Base-by-base conservation (phyloP, 2,329 filamentous ascomycete genomes). In the Trichoderma lentiforme region DNA sequence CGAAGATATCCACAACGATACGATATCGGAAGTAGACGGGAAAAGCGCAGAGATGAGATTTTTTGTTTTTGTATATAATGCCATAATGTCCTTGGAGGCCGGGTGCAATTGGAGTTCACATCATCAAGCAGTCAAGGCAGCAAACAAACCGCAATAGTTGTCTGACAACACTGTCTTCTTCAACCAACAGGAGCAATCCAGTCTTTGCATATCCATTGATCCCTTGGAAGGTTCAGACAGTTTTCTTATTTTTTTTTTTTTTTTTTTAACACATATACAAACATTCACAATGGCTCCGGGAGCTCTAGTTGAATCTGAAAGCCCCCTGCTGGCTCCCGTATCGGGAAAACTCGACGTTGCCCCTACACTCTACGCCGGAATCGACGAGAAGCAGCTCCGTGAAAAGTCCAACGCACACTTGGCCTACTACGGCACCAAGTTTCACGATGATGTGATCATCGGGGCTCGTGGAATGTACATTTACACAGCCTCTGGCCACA, bases 391-490 rank as follows among this genome's bases (percentile, higher is more conserved):
- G 1, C 64, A 74, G 9, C 76, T 79, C 4, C 24, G 72, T 24
- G 65, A 72, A 28, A 78, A 77, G 68, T 72, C 75, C 1, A 62
- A 76, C 30, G 76, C 75, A 26, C 74, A 77, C 65, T 73, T 80
- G 12, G 60, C 78, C 43, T 73, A 76, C 72, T 76, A 76, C 53
- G 78, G 79, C 34, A 74, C 75, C 65, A 72, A 74, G 7, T 77
- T 77, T 36, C 75, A 79, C 36, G 72, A 75, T n/a, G 78, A 79
- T 51, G 74, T 87, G 6, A 83, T 87, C 53, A 80, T 80, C 21
- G 82, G 81, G 47, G 82, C 84, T 12, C 76, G 81, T 32, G 85
- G 86, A 0, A 79, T 83, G 1, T 81, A 81, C 69, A 80, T 89
- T 62, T 86, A 86, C 76, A 85, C 83, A 18, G 80, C 83, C 1